Conservation (phyloP, 2,329 filamentous ascomycete species). For the Clonostachys chloroleuca region DNA sequence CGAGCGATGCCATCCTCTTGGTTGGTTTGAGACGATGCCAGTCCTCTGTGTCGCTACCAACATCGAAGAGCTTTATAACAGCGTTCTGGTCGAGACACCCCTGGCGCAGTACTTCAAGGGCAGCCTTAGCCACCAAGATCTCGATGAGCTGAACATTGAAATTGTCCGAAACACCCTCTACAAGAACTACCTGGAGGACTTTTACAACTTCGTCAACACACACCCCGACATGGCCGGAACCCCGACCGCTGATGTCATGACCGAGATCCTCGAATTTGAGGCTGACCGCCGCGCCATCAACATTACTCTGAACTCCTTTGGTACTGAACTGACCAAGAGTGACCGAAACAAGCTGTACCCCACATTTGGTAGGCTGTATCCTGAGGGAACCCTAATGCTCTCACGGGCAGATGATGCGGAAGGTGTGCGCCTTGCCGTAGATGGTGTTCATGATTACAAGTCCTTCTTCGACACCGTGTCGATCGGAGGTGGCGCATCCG, state of each 20-base stretch:
- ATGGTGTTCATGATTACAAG: slow-evolving; percentile 92
- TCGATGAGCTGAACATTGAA: slow-evolving; percentile 98
- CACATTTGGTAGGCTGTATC: slow-evolving; percentile 83
- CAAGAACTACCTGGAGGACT: slow-evolving; percentile 99
- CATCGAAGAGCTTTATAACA: slow-evolving; percentile 98
- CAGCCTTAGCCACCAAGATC: slow-evolving; percentile 89
- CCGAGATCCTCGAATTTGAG: slow-evolving; percentile 93
- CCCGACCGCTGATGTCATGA: slow-evolving; percentile 91
- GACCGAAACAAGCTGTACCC: slow-evolving; percentile 97
- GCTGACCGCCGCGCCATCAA: slow-evolving; percentile 96
- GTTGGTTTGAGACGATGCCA: slow-evolving; percentile 99
- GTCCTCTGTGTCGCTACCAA: slow-evolving; percentile 97
- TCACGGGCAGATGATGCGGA: slow-evolving; percentile 93
- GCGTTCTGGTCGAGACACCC: slow-evolving; percentile 92
- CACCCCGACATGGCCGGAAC: slow-evolving; percentile 83
- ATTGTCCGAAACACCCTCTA: slow-evolving; percentile 98
- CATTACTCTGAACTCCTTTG: slow-evolving; percentile 98
- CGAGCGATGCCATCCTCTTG: slow-evolving; percentile 92
- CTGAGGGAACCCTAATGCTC: slow-evolving; percentile 92
- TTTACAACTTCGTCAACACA: slow-evolving; percentile 89
- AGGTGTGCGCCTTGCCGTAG: slow-evolving; percentile 87
- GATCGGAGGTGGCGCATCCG: slow-evolving; percentile 64
- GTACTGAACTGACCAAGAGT: slow-evolving; percentile 88
- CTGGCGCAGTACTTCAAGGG: slow-evolving; percentile 97
- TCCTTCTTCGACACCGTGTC: slow-evolving; percentile 90